A percentile compares a stretch with the other conserved stretches of the same genome.
These are phyloP conservation scores for Xanthoparmelia taractica DNA, from an alignment of 495 filamentous ascomycete genomes.

Conservation along the genomic window DNA sequence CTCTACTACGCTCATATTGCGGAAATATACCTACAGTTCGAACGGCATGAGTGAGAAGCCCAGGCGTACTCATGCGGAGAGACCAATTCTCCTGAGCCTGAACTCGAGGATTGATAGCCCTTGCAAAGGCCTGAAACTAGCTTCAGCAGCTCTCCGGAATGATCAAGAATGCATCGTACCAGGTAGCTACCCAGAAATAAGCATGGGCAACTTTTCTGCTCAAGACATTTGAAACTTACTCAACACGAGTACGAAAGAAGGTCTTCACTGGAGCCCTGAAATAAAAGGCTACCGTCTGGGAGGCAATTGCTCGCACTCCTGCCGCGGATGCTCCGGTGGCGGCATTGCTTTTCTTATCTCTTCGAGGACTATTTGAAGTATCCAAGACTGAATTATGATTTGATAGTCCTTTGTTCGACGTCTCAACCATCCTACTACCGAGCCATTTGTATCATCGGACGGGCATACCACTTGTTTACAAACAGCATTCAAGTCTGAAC, in stretches of 20 bases:
- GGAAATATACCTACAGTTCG: slow-evolving; percentile 32
- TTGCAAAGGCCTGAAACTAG: slow-evolving; percentile 50
- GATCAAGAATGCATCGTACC: slow-evolving; percentile 34
- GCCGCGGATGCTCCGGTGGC: slow-evolving; percentile 71
- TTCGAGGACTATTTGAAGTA: slow-evolving; percentile 19
- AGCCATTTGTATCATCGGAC: background rate
- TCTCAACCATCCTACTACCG: background rate
- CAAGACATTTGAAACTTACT: slow-evolving; percentile 51
- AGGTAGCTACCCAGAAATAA: slow-evolving; percentile 45
- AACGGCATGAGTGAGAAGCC: slow-evolving; percentile 70
- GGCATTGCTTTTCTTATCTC: slow-evolving; percentile 55
- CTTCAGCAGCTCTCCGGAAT: slow-evolving; percentile 8
- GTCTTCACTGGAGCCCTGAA: slow-evolving; percentile 83
- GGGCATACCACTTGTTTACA: background rate
- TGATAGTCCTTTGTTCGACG: background rate
- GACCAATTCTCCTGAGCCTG: slow-evolving; percentile 53
- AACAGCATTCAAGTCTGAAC: background rate
- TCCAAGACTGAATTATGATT: background rate
- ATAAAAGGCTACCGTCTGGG: slow-evolving; percentile 76
- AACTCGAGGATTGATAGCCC: slow-evolving; percentile 58
- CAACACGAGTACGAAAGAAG: slow-evolving; percentile 81
- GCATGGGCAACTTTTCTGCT: slow-evolving; percentile 28
- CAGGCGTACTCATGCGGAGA: slow-evolving; percentile 66
- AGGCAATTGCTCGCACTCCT: slow-evolving; percentile 67
- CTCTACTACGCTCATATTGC: background rate